Conservation (phyloP, 768 basidiomycete species). For the Phylloporus arenicola region DNA sequence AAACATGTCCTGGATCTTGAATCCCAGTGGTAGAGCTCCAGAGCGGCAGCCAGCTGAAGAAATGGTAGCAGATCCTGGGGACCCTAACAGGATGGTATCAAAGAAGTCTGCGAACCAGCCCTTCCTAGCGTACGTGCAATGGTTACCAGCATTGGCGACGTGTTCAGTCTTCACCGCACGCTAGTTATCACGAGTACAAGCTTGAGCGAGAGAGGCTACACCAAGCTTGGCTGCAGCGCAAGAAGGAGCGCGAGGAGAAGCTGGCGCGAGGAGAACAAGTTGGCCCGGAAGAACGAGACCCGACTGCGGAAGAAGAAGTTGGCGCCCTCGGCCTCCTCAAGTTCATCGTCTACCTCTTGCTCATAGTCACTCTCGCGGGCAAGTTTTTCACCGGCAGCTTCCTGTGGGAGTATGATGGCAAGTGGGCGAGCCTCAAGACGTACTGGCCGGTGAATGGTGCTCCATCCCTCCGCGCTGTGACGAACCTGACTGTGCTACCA, state of each 20-base stretch:
- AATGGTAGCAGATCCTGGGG: slow-evolving; percentile 57
- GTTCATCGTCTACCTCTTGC: slow-evolving; percentile 52
- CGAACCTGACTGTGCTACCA: background rate
- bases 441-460: slow-evolving; percentile 53
- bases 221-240: slow-evolving; percentile 62
- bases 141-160: background rate
- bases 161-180: slow-evolving; percentile 5
- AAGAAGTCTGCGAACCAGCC: slow-evolving; percentile 82
- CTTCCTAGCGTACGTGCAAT: slow-evolving; percentile 64
- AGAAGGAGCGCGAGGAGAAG: slow-evolving; percentile 66
- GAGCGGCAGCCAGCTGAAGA: slow-evolving; percentile 38
- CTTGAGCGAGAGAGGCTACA: slow-evolving; percentile 56
- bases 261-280: slow-evolving; percentile 69
- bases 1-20: slow-evolving; percentile 64
- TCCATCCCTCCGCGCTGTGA: background rate
- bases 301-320: slow-evolving; percentile 63
- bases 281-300: slow-evolving; percentile 68
- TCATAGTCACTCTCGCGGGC: slow-evolving; percentile 57
- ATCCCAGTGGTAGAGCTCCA: slow-evolving; percentile 36
- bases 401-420: slow-evolving; percentile 74
- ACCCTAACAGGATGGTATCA: slow-evolving; percentile 66
- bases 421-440: slow-evolving; percentile 54
- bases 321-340: slow-evolving; percentile 62
- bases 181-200: slow-evolving; percentile 64
- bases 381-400: slow-evolving; percentile 87